These are phyloP conservation scores for Cyberlindnera meyerae DNA, from an alignment of 805 yeast genomes.

Conservation along the genomic window DNA sequence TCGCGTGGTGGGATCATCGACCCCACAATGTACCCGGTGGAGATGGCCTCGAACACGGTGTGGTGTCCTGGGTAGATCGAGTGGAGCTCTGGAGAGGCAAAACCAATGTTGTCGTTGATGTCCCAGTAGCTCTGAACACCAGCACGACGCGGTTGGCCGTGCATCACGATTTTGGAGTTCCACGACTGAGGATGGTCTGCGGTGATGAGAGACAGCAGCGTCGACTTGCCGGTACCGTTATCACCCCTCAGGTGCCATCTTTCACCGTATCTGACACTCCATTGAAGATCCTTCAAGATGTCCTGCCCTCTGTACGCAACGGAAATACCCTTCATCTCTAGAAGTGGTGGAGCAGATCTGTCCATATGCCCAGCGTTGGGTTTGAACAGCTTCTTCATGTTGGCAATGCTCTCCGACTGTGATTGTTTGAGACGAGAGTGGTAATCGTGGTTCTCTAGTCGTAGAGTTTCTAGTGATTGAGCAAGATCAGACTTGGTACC, in stretches of 20 bases:
- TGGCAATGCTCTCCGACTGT: constrained; percentile 15
- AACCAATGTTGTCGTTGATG: constrained; percentile 74
- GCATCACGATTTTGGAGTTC: constrained; percentile 60
- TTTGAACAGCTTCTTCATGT: constrained; percentile 16
- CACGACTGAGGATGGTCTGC: constrained; percentile 98
- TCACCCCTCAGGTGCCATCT: constrained; percentile 87
- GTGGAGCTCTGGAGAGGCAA: constrained; percentile 89
- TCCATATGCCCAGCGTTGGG: too few species aligned
- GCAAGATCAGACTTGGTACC: constrained; percentile 38
- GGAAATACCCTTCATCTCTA: constrained; percentile 58
- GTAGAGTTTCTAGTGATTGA: constrained; percentile 20
- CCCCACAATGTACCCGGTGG: constrained; percentile 75
- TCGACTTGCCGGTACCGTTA: constrained; percentile 93
- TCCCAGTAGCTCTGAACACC: constrained; percentile 76
- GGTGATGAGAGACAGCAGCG: constrained; percentile 75
- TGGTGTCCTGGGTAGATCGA: constrained; percentile 66
- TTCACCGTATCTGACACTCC: constrained; percentile 68
- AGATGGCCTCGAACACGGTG: constrained; percentile 51
- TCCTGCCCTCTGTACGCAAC: constrained; percentile 62
- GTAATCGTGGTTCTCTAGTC: constrained; percentile 17
- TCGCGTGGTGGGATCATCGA: constrained; percentile 47
- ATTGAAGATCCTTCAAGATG: constrained; percentile 53
- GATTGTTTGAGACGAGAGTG: constrained; percentile 10
- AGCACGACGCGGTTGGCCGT: constrained; percentile 64
- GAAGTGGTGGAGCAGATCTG: too few species aligned